These are phyloP conservation scores for Dactylellina leptospora DNA, from an alignment of 2,329 filamentous ascomycete genomes.

Conservation along the genomic window DNA sequence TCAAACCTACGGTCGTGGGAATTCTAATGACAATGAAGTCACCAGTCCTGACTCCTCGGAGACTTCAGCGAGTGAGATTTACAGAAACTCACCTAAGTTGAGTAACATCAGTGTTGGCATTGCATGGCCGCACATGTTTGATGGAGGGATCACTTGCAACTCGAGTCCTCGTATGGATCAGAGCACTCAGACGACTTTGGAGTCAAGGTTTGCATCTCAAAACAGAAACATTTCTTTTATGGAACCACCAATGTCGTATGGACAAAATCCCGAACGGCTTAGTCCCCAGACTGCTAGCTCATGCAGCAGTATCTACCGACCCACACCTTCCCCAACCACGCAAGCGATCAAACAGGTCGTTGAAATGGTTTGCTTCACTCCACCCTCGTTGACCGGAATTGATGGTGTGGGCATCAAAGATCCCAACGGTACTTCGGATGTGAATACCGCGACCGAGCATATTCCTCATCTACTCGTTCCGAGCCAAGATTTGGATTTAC, in stretches of 20 bases:
- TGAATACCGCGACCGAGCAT: neutral
- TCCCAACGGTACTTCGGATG: neutral
- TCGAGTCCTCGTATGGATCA: too few relatives aligned
- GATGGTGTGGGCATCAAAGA: neutral
- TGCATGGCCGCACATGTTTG: too few relatives aligned
- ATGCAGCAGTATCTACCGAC: neutral
- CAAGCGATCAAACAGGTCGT: neutral
- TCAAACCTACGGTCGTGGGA: too few relatives aligned
- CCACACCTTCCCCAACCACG: neutral
- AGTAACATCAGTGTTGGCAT: too few relatives aligned
- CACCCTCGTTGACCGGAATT: neutral
- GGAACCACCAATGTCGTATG: neutral
- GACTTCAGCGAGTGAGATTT: too few relatives aligned
- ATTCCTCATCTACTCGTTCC: neutral
- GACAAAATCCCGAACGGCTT: neutral
- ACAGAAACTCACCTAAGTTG: too few relatives aligned
- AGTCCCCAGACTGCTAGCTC: neutral
- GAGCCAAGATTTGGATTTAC: neutral
- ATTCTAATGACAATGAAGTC: too few relatives aligned
- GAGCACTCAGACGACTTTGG: too few relatives aligned
- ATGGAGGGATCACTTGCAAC: too few relatives aligned
- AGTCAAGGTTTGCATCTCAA: too few relatives aligned
- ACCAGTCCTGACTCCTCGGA: too few relatives aligned
- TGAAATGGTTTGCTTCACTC: conserved; percentile 3
- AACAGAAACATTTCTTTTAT: too few relatives aligned